Conservation (phyloP, 2,329 filamentous ascomycete genomes). For the Ophiostoma pallidulum region DNA sequence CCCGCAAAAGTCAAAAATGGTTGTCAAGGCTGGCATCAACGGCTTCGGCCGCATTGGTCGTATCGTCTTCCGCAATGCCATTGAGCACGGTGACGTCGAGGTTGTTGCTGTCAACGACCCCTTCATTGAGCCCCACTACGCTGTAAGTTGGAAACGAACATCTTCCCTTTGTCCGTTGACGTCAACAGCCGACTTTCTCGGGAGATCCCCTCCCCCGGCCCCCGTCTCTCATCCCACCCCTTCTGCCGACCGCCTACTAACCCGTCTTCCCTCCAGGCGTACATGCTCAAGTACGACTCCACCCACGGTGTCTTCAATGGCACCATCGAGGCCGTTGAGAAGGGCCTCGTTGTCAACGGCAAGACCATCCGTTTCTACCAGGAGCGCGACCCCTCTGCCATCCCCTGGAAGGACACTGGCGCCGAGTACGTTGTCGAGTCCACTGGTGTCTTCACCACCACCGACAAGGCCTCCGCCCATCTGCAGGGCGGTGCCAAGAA, state of each 20-base stretch:
- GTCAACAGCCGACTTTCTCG: too few relatives aligned
- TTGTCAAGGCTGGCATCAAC: conserved; percentile 89
- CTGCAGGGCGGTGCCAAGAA: conserved; percentile 97
- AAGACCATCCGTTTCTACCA: conserved; percentile 92
- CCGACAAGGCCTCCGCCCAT: conserved; percentile 87
- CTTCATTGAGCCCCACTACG: conserved; percentile 97
- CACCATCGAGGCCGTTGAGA: conserved; percentile 61
- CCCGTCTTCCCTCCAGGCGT: conserved; percentile 57
- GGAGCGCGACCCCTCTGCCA: conserved; percentile 79
- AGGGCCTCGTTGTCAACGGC: conserved; percentile 80
- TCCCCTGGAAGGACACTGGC: conserved; percentile 81
- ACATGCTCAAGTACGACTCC: conserved; percentile 99
- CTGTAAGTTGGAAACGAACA: too few relatives aligned
- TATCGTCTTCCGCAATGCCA: conserved; percentile 97
- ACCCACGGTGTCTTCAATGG: conserved; percentile 97
- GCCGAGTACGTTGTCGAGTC: conserved; percentile 96
- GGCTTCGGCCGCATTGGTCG: conserved; percentile 99
- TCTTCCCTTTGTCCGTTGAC: too few relatives aligned
- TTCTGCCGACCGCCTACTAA: too few relatives aligned
- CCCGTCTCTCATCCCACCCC: too few relatives aligned
- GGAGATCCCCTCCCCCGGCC: too few relatives aligned
- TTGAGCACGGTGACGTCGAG: conserved; percentile 82
- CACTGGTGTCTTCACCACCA: conserved; percentile 98
- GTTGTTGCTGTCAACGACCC: conserved; percentile 98
- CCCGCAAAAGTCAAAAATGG: conserved; percentile 33